Evolutionary conservation across 2,329 filamentous ascomycete species (phyloP).

Genomic region (Lithohypha guttulata): DNA sequence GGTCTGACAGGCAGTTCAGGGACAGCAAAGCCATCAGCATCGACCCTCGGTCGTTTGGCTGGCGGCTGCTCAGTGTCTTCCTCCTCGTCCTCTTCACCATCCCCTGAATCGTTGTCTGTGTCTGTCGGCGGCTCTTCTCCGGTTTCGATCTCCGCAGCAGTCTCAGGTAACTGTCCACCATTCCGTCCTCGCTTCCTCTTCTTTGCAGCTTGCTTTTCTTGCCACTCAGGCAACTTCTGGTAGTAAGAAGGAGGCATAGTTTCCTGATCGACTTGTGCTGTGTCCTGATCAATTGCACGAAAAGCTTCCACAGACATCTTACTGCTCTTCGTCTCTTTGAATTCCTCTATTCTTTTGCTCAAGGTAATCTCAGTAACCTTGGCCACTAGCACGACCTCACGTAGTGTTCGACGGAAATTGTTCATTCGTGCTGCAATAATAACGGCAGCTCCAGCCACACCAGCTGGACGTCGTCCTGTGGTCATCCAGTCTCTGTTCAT

Average conservation of each 20-base stretch:
- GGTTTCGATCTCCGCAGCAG: conserved; percentile 13
- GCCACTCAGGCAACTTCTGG: conserved; percentile 33
- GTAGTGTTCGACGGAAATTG: conserved; percentile 85
- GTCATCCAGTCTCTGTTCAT: conserved; percentile 99
- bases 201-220: conserved; percentile 32
- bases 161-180: conserved; percentile 23
- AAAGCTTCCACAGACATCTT: conserved; percentile 82
- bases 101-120: conserved; percentile 41
- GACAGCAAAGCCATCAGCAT: conserved; percentile 60
- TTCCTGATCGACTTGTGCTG: conserved; percentile 32
- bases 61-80: conserved; percentile 22
- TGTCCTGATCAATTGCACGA: conserved; percentile 38
- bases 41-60: conserved; percentile 36
- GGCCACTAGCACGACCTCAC: conserved; percentile 95
- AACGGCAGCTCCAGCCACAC: conserved; percentile 86
- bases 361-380: conserved; percentile 93
- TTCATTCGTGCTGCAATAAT: conserved; percentile 96
- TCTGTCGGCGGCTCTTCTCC: conserved; percentile 21
- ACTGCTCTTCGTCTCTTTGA: conserved; percentile 75
- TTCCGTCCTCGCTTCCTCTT: conserved; percentile 36
- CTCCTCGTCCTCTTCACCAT: conserved; percentile 32
- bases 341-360: conserved; percentile 81
- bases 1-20: conserved; percentile 31
- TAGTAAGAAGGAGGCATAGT: conserved; percentile 70
- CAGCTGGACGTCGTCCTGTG: conserved; percentile 82